Conservation (phyloP, 768 basidiomycete genomes). For the Collybia mongolica region DNA sequence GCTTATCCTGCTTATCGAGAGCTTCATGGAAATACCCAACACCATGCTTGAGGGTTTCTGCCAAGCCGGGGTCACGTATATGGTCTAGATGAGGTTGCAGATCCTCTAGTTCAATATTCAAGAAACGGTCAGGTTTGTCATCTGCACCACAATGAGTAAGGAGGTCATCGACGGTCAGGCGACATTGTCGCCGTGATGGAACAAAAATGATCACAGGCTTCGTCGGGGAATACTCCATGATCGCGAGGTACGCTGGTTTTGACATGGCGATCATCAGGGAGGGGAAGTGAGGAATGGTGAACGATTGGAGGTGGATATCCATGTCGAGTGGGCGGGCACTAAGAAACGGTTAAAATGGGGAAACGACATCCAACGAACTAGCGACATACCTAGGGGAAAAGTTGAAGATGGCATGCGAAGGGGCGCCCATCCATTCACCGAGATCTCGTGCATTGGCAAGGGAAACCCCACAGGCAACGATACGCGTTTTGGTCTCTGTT, state of each 20-base stretch:
- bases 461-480: slow-evolving; percentile 94
- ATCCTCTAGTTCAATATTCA: slow-evolving; percentile 83
- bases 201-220: slow-evolving; percentile 94
- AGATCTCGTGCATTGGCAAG: slow-evolving; percentile 94
- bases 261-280: slow-evolving; percentile 99
- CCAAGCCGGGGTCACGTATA: slow-evolving; percentile 70
- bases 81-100: slow-evolving; percentile 88
- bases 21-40: slow-evolving; percentile 97
- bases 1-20: slow-evolving; percentile 86
- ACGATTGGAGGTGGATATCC: slow-evolving; percentile 96
- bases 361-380: neutral
- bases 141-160: slow-evolving; percentile 88
- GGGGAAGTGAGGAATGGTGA: slow-evolving; percentile 96
- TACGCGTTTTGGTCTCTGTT: slow-evolving; percentile 88
- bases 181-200: slow-evolving; percentile 89
- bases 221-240: slow-evolving; percentile 80
- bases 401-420: slow-evolving; percentile 95
- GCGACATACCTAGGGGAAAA: slow-evolving; percentile 79
- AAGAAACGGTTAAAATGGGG: slow-evolving; percentile 12
- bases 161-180: slow-evolving; percentile 90
- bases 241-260: slow-evolving; percentile 93
- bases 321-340: slow-evolving; percentile 96
- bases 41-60: slow-evolving; percentile 83
- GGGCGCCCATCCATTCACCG: slow-evolving; percentile 97
- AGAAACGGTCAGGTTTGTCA: slow-evolving; percentile 79